Evolutionary conservation across 106 monocot genomes (phyloP).

Genomic region (Allium cepa): DNA sequence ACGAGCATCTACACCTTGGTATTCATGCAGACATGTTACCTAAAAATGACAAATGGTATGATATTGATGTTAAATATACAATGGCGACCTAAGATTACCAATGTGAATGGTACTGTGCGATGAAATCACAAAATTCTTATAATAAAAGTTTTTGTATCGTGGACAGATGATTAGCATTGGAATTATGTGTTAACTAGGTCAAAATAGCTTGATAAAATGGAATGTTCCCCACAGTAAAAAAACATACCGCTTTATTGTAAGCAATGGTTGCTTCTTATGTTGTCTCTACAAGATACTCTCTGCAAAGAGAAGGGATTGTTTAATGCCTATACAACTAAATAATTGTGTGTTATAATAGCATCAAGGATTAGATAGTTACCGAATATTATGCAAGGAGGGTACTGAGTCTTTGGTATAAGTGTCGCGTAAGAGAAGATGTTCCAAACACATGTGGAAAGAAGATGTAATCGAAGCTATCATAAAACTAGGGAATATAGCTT

Average conservation of each 20-base stretch:
- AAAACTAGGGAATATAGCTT: too few species aligned
- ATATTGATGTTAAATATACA: too few species aligned
- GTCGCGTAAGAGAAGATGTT: conserved; percentile 85
- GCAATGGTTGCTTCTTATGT: conserved; percentile 91
- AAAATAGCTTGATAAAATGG: too few species aligned
- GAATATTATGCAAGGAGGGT: conserved; percentile 79
- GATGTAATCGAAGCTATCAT: too few species aligned
- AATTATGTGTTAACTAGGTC: too few species aligned
- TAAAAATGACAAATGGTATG: conserved; percentile 6
- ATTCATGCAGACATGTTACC: conserved; percentile 95
- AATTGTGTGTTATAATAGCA: neutral
- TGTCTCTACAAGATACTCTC: too few species aligned
- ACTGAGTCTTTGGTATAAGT: conserved; percentile 95
- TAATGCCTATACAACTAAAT: neutral
- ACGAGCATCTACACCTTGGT: conserved; percentile 99
- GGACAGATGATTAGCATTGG: too few species aligned
- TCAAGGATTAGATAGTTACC: conserved; percentile 27
- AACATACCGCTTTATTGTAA: conserved; percentile 89
- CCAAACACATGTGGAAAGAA: conserved; percentile 54
- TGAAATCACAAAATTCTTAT: neutral
- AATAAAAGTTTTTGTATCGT: too few species aligned
- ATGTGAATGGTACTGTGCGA: neutral
- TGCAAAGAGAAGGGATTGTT: too few species aligned
- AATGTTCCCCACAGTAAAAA: conserved; percentile 4
- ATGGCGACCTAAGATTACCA: too few species aligned